Conservation (phyloP, 129 eudicot genomes). For the Chrysanthemum seticuspe region DNA sequence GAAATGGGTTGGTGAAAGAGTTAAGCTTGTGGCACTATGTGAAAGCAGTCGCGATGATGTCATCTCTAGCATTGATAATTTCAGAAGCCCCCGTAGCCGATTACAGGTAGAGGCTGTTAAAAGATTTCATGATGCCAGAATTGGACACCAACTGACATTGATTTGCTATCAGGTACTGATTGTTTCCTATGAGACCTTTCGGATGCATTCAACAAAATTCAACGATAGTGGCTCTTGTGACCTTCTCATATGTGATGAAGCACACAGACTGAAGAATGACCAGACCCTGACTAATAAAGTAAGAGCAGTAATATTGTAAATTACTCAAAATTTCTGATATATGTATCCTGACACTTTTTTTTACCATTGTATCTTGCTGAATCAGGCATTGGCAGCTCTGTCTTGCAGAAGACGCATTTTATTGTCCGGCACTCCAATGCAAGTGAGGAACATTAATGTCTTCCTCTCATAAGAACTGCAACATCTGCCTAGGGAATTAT, state of each 20-base stretch:
- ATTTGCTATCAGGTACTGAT: conserved; percentile 69
- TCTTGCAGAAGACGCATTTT: conserved; percentile 88
- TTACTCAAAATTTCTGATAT: background rate
- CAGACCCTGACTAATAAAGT: conserved; percentile 95
- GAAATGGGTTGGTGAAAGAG: conserved; percentile 96
- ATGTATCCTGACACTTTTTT: background rate
- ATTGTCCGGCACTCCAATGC: conserved; percentile 98
- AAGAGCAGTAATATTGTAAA: conserved; percentile 28
- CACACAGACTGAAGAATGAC: conserved; percentile 96
- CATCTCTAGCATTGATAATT: conserved; percentile 74
- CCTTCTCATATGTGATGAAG: conserved; percentile 97
- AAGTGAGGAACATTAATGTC: conserved; percentile 48
- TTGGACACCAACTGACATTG: conserved; percentile 29
- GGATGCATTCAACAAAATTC: conserved; percentile 87
- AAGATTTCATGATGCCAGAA: conserved; percentile 17
- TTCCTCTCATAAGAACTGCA: background rate
- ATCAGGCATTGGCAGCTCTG: conserved; percentile 92
- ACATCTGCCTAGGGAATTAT: background rate
- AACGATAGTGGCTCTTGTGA: conserved; percentile 84
- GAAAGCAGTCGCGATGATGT: conserved; percentile 95
- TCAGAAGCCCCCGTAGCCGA: conserved; percentile 53
- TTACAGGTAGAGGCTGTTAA: conserved; percentile 56
- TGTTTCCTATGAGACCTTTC: conserved; percentile 94
- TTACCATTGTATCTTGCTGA: conserved; percentile 10
- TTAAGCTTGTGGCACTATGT: conserved; percentile 91